A percentile compares a stretch with the other conserved stretches of the same genome.
Conservation (phyloP, 1,139 yeast genomes). For the Kluyveromyces marxianus region DNA sequence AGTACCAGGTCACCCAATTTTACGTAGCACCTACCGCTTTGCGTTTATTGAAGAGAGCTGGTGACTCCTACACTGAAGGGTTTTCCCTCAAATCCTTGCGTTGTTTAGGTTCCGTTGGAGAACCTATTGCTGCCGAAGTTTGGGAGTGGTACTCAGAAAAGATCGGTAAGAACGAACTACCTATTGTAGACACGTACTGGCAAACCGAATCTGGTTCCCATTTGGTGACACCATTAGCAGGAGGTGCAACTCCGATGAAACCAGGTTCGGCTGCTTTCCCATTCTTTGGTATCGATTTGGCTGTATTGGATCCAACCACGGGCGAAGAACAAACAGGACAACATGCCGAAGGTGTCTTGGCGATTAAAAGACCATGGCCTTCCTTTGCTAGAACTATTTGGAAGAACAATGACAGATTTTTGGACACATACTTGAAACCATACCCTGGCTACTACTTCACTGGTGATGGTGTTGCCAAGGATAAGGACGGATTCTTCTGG, state of each 20-base stretch:
- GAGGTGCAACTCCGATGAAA: constrained; percentile 58
- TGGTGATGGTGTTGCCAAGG: constrained; percentile 81
- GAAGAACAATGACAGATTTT: constrained; percentile 58
- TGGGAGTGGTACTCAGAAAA: constrained; percentile 88
- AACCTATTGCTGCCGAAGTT: constrained; percentile 86
- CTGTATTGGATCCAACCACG: constrained; percentile 61
- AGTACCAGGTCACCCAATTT: constrained; percentile 71
- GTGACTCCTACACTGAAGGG: constrained; percentile 56
- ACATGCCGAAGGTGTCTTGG: constrained; percentile 69
- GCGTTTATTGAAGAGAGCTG: constrained; percentile 76
- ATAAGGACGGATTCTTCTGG: constrained; percentile 71
- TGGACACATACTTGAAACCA: constrained; percentile 66
- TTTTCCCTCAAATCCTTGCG: constrained; percentile 61
- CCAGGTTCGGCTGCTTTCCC: constrained; percentile 78
- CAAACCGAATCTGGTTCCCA: constrained; percentile 80
- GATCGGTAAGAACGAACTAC: constrained; percentile 68
- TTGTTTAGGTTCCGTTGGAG: constrained; percentile 82
- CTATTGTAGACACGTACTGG: constrained; percentile 77
- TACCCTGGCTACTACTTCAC: constrained; percentile 65
- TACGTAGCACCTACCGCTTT: constrained; percentile 89
- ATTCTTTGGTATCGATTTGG: constrained; percentile 65
- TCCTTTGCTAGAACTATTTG: constrained; percentile 71
- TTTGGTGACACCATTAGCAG: constrained; percentile 60
- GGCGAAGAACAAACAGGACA: constrained; percentile 58
- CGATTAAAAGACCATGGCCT: constrained; percentile 69